Conservation (phyloP, 2,329 filamentous ascomycete genomes). For the Diaporthe helianthi region DNA sequence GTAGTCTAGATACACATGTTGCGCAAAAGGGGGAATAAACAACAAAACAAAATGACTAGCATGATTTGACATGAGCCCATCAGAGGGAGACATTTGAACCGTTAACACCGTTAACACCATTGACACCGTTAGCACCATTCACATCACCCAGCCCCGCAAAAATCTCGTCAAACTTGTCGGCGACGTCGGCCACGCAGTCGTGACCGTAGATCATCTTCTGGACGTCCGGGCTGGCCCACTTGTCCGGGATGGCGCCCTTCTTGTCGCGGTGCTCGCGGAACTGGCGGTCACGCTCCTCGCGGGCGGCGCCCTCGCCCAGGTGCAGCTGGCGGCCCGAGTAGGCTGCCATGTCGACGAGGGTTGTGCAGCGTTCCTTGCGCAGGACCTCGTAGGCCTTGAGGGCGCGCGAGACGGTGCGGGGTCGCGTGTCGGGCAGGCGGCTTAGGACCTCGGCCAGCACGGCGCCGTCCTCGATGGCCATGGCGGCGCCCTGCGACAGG, state of each 20-base stretch:
- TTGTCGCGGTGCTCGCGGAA: slow-evolving; percentile 60
- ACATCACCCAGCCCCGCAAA: slow-evolving; percentile 42
- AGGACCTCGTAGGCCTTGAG: slow-evolving; percentile 63
- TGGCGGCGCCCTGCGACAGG: slow-evolving; percentile 71
- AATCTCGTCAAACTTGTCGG: slow-evolving; percentile 58
- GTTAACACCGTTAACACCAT: neutral
- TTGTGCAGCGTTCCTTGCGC: slow-evolving; percentile 61
- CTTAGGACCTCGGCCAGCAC: slow-evolving; percentile 62
- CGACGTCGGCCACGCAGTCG: slow-evolving; percentile 64
- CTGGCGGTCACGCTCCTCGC: slow-evolving; percentile 64
- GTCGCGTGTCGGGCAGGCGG: slow-evolving; percentile 46
- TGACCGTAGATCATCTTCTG: slow-evolving; percentile 71
- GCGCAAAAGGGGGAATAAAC: neutral
- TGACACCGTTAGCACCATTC: slow-evolving; percentile 22
- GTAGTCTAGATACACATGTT: slow-evolving; percentile 10
- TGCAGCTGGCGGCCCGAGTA: slow-evolving; percentile 62
- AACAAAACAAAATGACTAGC: neutral
- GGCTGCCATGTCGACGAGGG: slow-evolving; percentile 61
- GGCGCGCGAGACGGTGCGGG: slow-evolving; percentile 53
- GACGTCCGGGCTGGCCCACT: slow-evolving; percentile 74
- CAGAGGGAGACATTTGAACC: neutral
- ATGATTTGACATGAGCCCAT: neutral
- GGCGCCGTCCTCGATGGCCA: slow-evolving; percentile 72
- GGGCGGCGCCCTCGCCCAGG: slow-evolving; percentile 63
- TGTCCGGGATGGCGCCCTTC: slow-evolving; percentile 64